These are phyloP conservation scores for Wickerhamomyces tratensis DNA, from an alignment of 805 yeast genomes.

Conservation along the genomic window DNA sequence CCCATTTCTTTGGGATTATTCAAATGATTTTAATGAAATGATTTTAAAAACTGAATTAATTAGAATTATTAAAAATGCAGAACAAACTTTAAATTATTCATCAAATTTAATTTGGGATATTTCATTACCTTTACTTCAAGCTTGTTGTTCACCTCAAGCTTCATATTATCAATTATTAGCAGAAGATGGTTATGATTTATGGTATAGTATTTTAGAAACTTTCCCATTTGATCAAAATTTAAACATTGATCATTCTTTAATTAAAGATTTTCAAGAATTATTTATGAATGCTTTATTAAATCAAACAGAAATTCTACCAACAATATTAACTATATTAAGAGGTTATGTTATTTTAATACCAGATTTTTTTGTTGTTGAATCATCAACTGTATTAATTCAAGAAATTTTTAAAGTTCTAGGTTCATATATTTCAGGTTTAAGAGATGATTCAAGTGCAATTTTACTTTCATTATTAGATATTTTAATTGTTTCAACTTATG, in stretches of 20 bases:
- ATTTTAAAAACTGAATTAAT: constrained; percentile 41
- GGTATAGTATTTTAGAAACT: constrained; percentile 63
- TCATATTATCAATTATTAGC: constrained; percentile 46
- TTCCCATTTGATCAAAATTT: constrained; percentile 29
- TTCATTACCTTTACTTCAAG: constrained; percentile 52
- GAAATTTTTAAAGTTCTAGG: constrained; percentile 40
- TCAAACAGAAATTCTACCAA: constrained; percentile 67
- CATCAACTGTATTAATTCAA: constrained; percentile 21
- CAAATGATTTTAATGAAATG: constrained; percentile 32
- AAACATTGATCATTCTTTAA: constrained; percentile 8
- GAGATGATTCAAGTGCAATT: constrained; percentile 60
- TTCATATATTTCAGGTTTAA: constrained; percentile 45
- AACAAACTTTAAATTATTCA: constrained; percentile 44
- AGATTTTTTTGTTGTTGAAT: constrained; percentile 24
- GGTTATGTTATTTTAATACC: constrained; percentile 49
- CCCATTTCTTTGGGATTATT: constrained; percentile 70
- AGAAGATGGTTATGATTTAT: constrained; percentile 83
- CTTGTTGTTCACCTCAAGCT: constrained; percentile 54
- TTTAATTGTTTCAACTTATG: constrained; percentile 20
- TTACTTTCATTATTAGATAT: constrained; percentile 47
- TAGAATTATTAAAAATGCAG: constrained; percentile 48
- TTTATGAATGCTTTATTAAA: constrained; percentile 50
- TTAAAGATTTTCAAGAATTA: constrained; percentile 17
- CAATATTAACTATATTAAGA: constrained; percentile 50
- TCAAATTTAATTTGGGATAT: constrained; percentile 41